Percentiles rank a stretch among this genome's conserved stretches.
phyloP scores from a whole-genome alignment of 768 basidiomycete species.

The Russula sp. region DNA sequence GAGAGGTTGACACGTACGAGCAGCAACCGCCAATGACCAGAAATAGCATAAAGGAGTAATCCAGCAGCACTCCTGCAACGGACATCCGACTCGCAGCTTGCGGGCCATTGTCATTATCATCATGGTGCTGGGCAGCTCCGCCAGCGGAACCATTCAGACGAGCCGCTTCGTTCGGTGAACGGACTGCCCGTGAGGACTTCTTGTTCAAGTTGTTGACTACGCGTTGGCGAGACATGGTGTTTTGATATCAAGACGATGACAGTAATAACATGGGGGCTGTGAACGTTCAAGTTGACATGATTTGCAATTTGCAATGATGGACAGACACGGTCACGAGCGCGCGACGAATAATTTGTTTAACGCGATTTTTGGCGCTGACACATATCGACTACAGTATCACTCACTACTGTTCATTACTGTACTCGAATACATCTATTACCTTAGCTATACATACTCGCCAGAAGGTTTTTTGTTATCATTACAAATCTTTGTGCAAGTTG shows the following conservation, averaged over 20 bases:
- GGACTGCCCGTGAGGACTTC: not conserved
- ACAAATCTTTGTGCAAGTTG: no score
- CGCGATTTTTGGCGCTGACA: no score
- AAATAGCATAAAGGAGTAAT: conserved; percentile 46
- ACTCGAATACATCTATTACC: no score
- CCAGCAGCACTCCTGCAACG: conserved; percentile 35
- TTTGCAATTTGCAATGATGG: not conserved
- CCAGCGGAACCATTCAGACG: not conserved
- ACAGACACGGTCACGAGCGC: not conserved
- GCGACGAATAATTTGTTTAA: not conserved
- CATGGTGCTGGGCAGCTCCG: not conserved
- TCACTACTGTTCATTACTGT: no score
- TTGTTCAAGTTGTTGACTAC: not conserved
- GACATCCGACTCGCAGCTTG: not conserved
- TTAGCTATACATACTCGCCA: no score
- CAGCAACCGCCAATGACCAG: conserved; percentile 84
- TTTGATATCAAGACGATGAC: not conserved
- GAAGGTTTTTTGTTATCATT: no score
- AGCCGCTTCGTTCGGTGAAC: not conserved
- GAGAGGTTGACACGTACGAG: conserved; percentile 49
- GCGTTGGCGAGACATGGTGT: conserved; percentile 25
- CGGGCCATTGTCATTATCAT: no score
- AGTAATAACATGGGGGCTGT: not conserved
- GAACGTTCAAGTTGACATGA: not conserved
- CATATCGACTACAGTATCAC: no score